Evolutionary conservation across 805 yeast species (phyloP).

Genomic region (Candida dajiaensis): DNA sequence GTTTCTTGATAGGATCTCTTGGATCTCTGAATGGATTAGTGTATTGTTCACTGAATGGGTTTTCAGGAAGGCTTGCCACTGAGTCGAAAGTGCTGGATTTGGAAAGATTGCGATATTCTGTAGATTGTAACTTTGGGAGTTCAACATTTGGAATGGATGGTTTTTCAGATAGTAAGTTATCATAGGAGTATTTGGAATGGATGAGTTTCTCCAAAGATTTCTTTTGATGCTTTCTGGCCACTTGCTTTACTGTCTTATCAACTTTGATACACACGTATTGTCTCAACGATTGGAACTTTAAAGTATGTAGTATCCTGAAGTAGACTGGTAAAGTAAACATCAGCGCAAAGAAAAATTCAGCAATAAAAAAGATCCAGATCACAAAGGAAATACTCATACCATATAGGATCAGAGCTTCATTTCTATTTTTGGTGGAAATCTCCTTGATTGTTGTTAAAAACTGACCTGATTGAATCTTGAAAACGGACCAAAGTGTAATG

Average conservation of each 20-base stretch:
- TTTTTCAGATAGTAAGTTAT: background rate
- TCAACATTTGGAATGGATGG: slow-evolving; percentile 8
- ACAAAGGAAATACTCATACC: slow-evolving; percentile 71
- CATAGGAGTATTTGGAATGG: background rate
- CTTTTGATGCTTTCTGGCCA: slow-evolving; percentile 38
- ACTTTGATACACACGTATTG: slow-evolving; percentile 58
- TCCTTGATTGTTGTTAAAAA: slow-evolving; percentile 38
- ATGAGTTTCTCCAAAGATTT: slow-evolving; percentile 22
- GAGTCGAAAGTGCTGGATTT: background rate
- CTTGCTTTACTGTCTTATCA: slow-evolving; percentile 47
- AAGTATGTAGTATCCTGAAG: slow-evolving; percentile 34
- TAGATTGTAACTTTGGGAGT: background rate
- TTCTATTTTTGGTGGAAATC: slow-evolving; percentile 55
- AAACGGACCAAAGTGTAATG: slow-evolving; percentile 54
- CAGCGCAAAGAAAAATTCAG: slow-evolving; percentile 49
- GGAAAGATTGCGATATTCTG: background rate
- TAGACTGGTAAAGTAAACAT: slow-evolving; percentile 46
- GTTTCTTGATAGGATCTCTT: slow-evolving; percentile 1
- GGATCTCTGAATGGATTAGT: slow-evolving; percentile 6
- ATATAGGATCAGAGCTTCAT: slow-evolving; percentile 66
- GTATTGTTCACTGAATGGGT: background rate
- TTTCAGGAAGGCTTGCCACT: background rate
- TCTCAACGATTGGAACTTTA: slow-evolving; percentile 39
- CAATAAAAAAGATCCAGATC: slow-evolving; percentile 66
- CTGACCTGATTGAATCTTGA: slow-evolving; percentile 26